Evolutionary conservation across 345 rosid genomes (phyloP).

Genomic region (Stellera chamaejasme): DNA sequence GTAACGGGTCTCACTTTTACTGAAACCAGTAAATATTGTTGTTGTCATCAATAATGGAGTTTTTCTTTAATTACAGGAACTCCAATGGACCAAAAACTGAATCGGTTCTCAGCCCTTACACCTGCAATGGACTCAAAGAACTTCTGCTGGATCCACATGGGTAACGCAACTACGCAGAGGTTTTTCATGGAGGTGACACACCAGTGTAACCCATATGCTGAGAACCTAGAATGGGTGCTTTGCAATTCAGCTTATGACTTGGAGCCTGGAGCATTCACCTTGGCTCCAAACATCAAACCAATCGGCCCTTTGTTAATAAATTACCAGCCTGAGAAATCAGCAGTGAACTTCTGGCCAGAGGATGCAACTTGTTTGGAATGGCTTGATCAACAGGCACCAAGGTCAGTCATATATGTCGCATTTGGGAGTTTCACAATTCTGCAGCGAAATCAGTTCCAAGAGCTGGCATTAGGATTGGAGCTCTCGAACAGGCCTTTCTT

Average conservation of each 20-base stretch:
- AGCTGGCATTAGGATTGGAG: slow-evolving; percentile 6
- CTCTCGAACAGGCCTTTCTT: slow-evolving; percentile 4
- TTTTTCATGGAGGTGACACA: no score
- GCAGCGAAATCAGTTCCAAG: not conserved
- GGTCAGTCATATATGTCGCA: slow-evolving; percentile 9
- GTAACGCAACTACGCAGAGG: not conserved
- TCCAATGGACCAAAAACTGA: not conserved
- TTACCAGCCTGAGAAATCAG: not conserved
- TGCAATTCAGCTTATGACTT: slow-evolving; percentile 7
- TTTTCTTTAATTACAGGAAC: not conserved
- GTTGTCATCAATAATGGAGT: no score
- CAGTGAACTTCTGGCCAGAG: not conserved
- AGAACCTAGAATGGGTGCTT: slow-evolving; percentile 6
- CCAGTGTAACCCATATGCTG: no score
- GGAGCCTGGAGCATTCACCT: slow-evolving; percentile 2
- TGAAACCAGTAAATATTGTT: no score
- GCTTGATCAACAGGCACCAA: slow-evolving; percentile 5
- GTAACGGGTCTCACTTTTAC: not conserved
- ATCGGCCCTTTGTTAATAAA: slow-evolving; percentile 7
- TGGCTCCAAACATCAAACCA: slow-evolving; percentile 1
- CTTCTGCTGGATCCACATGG: slow-evolving; percentile 1
- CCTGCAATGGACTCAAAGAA: slow-evolving; percentile 2
- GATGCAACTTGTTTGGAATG: slow-evolving; percentile 4
- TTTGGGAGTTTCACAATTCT: slow-evolving; percentile 11
- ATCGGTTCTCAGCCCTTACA: slow-evolving; percentile 1